Evolutionary conservation across 1,284 basidiomycete genomes (phyloP), one percentile per base, ranked within the genome.

Genomic region (Mrakiaceae sp.): DNA sequence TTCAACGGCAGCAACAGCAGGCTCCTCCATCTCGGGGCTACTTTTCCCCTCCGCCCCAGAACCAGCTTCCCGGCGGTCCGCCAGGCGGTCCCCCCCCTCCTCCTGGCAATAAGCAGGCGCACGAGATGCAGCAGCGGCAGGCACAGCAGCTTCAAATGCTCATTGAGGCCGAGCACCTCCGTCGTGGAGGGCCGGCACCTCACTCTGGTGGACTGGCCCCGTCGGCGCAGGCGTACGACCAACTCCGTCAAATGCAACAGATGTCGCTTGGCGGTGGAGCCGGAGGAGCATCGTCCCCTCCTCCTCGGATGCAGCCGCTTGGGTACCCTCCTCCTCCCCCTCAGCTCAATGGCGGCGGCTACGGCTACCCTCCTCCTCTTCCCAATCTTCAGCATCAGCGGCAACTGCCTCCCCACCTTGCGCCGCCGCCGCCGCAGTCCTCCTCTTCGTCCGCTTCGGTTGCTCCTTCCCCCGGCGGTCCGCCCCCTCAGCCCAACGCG

Each of bases 181-280:
- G 40, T 40, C 43, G 40, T 27, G 42, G 40, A n/a, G 50, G 5
- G 12, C 60, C 7, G 12, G 49, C 40, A 16, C 48, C 42, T 39
- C 58, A 14, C 11, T 9, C 60, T 52, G 49, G 42, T 47, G 49
- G 9, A n/a, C 27, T 14, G 6, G 6, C 5, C 6, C 6, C 40
- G 5, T 5, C 40, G 43, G 42, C 40, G 43, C 4, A n/a, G 60
- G 60, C 16, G 60, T 48, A 44, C 16, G 60, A 51, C 52, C 50
- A 61, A 12, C 27, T 61, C 10, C 50, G 60, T 10, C 60, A 61
- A 27, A 16, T 61, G 5, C 60, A 61, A 39, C 60, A 61, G 44
- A 52, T 61, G 50, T n/a, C 44, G 9, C 42, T 40, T 8, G 50
- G 60, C 44, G 60, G 40, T 27, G 5, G 27, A 42, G 55, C 27